Conservation (phyloP, 2,329 filamentous ascomycete species). For the Colletotrichum sublineola region DNA sequence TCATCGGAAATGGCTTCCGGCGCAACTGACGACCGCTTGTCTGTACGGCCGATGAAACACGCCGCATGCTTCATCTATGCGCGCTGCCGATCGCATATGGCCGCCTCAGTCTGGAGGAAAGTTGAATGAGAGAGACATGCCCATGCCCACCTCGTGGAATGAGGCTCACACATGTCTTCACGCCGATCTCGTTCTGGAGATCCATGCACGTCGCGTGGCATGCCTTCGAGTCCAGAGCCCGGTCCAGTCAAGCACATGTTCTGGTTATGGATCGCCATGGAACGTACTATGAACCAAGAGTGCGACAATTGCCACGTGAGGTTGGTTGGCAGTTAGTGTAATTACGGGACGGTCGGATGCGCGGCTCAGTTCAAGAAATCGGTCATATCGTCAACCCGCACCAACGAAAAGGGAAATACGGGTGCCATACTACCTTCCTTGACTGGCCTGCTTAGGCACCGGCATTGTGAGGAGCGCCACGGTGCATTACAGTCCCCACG, state of each 20-base stretch:
- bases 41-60: slow-evolving; percentile 10
- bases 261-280: slow-evolving; percentile 2
- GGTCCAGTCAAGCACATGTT: slow-evolving; percentile 10
- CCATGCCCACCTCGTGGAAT: background rate
- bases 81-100: slow-evolving; percentile 1
- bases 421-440: slow-evolving; percentile 6
- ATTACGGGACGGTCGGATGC: slow-evolving; percentile 16
- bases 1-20: slow-evolving; percentile 15
- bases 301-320: slow-evolving; percentile 8
- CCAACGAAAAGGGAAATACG: background rate
- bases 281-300: slow-evolving; percentile 7
- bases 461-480: background rate
- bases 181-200: slow-evolving; percentile 2
- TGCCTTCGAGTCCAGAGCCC: slow-evolving; percentile 6
- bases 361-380: slow-evolving; percentile 12
- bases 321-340: background rate
- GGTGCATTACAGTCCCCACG: background rate
- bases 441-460: background rate
- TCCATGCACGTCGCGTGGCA: slow-evolving; percentile 26
- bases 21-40: slow-evolving; percentile 26
- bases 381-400: background rate
- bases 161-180: slow-evolving; percentile 19
- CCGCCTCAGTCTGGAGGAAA: background rate
- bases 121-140: background rate
- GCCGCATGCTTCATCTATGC: slow-evolving; percentile 27